Base-by-base conservation (phyloP, 352 stramenopile species). In the Phytophthora syringae region DNA sequence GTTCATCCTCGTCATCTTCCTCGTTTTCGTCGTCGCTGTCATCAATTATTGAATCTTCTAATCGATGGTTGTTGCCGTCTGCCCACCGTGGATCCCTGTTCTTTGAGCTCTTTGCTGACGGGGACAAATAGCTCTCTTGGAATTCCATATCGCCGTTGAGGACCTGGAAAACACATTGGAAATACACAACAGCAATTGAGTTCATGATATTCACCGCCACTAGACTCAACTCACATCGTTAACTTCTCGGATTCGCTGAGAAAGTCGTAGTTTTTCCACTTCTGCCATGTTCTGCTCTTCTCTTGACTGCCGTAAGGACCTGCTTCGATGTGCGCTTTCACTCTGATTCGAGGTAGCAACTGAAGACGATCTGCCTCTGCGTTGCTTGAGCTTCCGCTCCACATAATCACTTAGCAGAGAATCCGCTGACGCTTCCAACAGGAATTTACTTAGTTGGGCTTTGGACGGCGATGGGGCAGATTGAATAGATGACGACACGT, bases 241-340 rank as follows among this genome's bases (percentile, higher is more conserved):
- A 27, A 91, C 76, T 72, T 93, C 79, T 2, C 77, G 82, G 21
- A 93, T 76, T 27, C 77, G 76, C 49, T 91, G 84, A 3, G 84
- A 87, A 42, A 91, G 68, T 4, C 70, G 64, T 3, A 90, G 69
- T 47, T 88, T 91, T 55, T 90, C 82, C 20, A 90, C 64, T 68
- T 90, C 79, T 3, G 67, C 80, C 18, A 77, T 54, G 42, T 90
- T 90, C 24, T 64, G 78, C 45, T 90, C 70, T 5, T 72, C 48
- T 16, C 77, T 79, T 21, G 79, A 84, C 13, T 79, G 60, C 0
- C 43, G 36, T 1, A 25, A 16, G 2, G 64, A 27, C 40, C 40
- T 64, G 13, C 15, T 54, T 56, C 27, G 34, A 47, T 27, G 25
- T 37, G 24, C 22, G 15, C 12, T 43, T 34, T 54, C 43, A 51